Conservation (phyloP, 768 basidiomycete species). For the Amanita rimosa region DNA sequence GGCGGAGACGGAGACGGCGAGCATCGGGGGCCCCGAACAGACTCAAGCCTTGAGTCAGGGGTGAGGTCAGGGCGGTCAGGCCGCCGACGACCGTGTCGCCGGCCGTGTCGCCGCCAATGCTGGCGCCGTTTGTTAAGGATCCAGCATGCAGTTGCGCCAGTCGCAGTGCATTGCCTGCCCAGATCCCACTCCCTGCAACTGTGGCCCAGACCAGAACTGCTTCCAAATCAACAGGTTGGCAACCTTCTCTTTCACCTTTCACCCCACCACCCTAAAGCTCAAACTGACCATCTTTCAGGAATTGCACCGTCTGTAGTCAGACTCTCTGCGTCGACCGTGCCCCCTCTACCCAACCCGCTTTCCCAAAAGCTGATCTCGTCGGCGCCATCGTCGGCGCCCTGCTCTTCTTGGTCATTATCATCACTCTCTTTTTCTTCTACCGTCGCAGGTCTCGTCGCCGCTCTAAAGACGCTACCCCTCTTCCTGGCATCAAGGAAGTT, state of each 20-base stretch:
- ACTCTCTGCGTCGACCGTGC: conserved; percentile 37
- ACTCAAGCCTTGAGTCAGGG: too few species aligned
- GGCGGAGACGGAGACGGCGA: conserved; percentile 31
- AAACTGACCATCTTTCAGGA: conserved; percentile 25
- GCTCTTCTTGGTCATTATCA: conserved; percentile 41
- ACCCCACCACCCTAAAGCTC: conserved; percentile 1
- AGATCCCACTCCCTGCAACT: conserved; percentile 41
- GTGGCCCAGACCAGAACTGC: conserved; percentile 44
- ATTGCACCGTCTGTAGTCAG: conserved; percentile 42
- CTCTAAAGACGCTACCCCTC: conserved; percentile 17
- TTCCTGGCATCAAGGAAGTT: conserved; percentile 37
- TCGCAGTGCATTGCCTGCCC: conserved; percentile 39
- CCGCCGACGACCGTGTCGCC: too few species aligned
- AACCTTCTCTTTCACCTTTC: background rate
- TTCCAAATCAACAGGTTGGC: conserved; percentile 48
- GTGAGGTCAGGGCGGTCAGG: too few species aligned
- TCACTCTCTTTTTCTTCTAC: conserved; percentile 50
- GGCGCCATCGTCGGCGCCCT: conserved; percentile 62
- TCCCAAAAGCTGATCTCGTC: conserved; percentile 62
- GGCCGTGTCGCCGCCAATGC: too few species aligned
- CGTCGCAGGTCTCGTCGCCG: conserved; percentile 42
- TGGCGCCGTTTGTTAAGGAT: background rate
- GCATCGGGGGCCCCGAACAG: too few species aligned
- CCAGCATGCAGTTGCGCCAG: conserved; percentile 14
- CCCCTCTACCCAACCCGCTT: conserved; percentile 19